Percentiles rank a stretch among this genome's conserved stretches.
Evolutionary conservation across 495 filamentous ascomycete genomes (phyloP).

Genomic region (Cryomyces antarcticus): DNA sequence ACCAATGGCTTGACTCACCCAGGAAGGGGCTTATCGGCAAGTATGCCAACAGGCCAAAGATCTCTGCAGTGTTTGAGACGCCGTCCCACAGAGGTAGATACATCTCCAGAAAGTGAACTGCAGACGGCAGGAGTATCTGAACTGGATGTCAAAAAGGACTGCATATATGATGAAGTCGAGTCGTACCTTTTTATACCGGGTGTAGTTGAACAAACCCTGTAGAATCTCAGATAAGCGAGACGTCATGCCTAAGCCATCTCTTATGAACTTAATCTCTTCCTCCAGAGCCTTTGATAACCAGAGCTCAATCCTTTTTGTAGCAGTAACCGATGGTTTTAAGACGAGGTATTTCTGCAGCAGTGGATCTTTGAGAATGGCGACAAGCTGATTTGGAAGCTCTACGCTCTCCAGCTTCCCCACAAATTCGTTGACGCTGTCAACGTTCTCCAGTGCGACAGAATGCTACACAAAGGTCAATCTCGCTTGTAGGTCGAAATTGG

Average conservation of each 20-base stretch:
- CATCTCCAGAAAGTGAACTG: not conserved
- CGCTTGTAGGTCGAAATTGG: too few species aligned
- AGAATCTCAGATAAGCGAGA: not conserved
- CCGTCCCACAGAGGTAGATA: not conserved
- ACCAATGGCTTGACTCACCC: too few species aligned
- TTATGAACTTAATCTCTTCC: not conserved
- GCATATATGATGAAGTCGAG: not conserved
- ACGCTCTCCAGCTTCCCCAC: conserved; percentile 59
- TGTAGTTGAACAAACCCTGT: not conserved
- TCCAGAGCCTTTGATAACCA: not conserved
- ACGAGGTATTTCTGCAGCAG: conserved; percentile 59
- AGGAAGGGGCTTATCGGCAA: too few species aligned
- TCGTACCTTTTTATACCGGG: not conserved
- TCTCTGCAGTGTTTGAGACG: not conserved
- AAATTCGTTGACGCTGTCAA: conserved; percentile 51
- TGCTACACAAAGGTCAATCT: conserved; percentile 18
- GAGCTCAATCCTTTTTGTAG: not conserved
- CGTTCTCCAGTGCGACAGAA: conserved; percentile 56
- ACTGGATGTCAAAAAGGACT: not conserved
- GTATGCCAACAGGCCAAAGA: not conserved
- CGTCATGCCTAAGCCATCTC: not conserved
- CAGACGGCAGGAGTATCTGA: not conserved
- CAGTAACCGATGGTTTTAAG: conserved; percentile 34
- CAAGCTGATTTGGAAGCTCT: conserved; percentile 61
- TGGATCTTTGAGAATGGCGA: conserved; percentile 53